Evolutionary conservation across 176 grass and related monocot species (phyloP).

Genomic region (Triticum urartu): DNA sequence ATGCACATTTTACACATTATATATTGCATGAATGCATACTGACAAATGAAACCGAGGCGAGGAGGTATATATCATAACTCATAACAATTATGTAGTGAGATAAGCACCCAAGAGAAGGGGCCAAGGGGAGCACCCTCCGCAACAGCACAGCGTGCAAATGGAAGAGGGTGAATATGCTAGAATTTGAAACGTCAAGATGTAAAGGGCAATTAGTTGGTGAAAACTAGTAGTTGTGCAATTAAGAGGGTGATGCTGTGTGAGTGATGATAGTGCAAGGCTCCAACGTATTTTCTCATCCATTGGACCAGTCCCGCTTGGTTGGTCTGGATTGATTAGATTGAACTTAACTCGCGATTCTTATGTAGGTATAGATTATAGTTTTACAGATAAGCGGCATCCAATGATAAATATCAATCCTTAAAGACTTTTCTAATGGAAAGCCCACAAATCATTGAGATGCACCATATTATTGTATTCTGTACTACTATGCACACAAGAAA

Average conservation of each 20-base stretch:
- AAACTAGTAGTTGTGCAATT: background rate
- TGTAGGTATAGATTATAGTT: too few relatives aligned
- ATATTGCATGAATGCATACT: background rate
- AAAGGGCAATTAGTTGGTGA: background rate
- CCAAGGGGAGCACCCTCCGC: background rate
- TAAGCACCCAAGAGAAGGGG: conserved; percentile 10
- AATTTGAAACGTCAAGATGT: background rate
- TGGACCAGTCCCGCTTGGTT: background rate
- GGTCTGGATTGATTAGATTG: background rate
- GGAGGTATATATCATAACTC: background rate
- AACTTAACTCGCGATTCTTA: background rate
- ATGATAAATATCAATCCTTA: conserved; percentile 10
- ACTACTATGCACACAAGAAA: conserved; percentile 14
- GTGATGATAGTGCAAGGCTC: conserved; percentile 7
- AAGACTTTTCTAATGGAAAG: background rate
- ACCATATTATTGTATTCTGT: background rate
- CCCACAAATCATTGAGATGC: conserved; percentile 25
- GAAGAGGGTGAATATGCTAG: conserved; percentile 1
- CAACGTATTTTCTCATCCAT: background rate
- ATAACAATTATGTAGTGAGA: background rate
- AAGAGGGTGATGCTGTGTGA: background rate
- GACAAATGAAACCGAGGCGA: background rate
- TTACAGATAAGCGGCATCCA: background rate
- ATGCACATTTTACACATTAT: conserved; percentile 6
- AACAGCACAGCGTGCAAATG: background rate